Base-by-base conservation (phyloP, 306 rosid genomes). In the Begonia loranthoides region DNA sequence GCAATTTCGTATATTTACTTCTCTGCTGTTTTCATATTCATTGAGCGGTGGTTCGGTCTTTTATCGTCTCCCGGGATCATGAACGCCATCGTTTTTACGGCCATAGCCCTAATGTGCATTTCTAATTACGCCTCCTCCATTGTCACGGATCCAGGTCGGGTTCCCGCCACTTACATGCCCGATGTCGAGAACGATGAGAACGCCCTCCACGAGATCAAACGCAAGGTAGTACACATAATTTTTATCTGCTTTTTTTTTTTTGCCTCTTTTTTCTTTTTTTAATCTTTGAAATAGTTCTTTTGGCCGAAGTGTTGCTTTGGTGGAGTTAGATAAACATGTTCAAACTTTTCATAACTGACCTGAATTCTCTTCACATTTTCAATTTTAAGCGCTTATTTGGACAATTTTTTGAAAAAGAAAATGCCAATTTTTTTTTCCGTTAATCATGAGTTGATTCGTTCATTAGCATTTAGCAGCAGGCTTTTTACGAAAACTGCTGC, bases 141-240 rank as follows among this genome's bases (percentile, higher is more conserved):
- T 13, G 54, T 48, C 51, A 56, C 75, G 48, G 99, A 90, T 80
- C 99, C 99, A 21, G 99, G 99, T 65, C 71, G 79, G 63, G 95
- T 86, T 15, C 95, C 95, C 6, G 49, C 87, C 56, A 69, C 86
- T 1, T 90, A 72, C 56, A 39, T 65, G 53, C 99, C 99, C 28
- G 95, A 90, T 62, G 62, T 85, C 9, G 95, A 90, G 60, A 95
- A 86, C 45, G 17, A 50, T 17, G 70, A 66, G 17, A 74, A 50
- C 63, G 85, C 92, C 44, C 56, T 86, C 15, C 99, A 90, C 48
- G 99, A 90, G 76, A 90, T 86, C 83, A 90, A 90, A 79, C 95
- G 99, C 66, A 90, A 90, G 97, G 97, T 87, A 61, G 58, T 13
- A 19, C 58, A 12, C 14, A 7, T 43, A 12, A 45, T 52, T 52